Percentiles rank a stretch among this genome's conserved stretches.
Conservation (phyloP, 192 early-diverging fungal species). For the Obelidium mucronatum region DNA sequence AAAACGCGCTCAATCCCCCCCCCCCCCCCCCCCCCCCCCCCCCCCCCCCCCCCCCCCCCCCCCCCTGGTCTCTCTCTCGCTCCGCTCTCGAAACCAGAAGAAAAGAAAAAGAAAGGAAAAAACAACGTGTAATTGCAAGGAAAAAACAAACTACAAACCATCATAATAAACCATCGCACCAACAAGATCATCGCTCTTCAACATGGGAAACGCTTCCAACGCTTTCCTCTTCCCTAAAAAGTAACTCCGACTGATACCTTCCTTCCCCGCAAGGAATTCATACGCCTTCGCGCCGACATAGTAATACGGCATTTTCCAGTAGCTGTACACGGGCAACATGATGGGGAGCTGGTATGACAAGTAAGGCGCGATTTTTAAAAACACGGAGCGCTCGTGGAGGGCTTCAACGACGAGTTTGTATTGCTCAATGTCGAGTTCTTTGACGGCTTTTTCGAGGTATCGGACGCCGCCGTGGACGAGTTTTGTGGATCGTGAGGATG, state of each 20-base stretch:
- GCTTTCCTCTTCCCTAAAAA: slow-evolving; percentile 85
- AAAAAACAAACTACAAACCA: slow-evolving; percentile 65
- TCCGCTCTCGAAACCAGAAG: neutral
- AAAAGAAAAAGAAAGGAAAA: no score
- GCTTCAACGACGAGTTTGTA: slow-evolving; percentile 96
- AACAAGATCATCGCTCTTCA: slow-evolving; percentile 84
- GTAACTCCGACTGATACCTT: slow-evolving; percentile 84
- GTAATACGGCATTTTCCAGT: slow-evolving; percentile 98
- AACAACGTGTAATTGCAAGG: no score
- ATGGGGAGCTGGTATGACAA: slow-evolving; percentile 92
- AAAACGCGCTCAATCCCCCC: no score
- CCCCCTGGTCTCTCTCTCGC: no score
- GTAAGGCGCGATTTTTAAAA: slow-evolving; percentile 96
- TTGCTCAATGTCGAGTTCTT: slow-evolving; percentile 94
- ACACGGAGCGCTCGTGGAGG: slow-evolving; percentile 91
- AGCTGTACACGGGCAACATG: slow-evolving; percentile 93
- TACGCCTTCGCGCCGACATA: slow-evolving; percentile 94
- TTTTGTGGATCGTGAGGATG: slow-evolving; percentile 92
- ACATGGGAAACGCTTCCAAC: slow-evolving; percentile 95
- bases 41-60: no score
- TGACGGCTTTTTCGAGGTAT: slow-evolving; percentile 95
- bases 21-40: no score
- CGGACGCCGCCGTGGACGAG: slow-evolving; percentile 97
- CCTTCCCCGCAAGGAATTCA: slow-evolving; percentile 85
- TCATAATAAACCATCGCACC: slow-evolving; percentile 98